Evolutionary conservation across 164 flowering plant genomes (phyloP).

Genomic region (Protea cynaroides): DNA sequence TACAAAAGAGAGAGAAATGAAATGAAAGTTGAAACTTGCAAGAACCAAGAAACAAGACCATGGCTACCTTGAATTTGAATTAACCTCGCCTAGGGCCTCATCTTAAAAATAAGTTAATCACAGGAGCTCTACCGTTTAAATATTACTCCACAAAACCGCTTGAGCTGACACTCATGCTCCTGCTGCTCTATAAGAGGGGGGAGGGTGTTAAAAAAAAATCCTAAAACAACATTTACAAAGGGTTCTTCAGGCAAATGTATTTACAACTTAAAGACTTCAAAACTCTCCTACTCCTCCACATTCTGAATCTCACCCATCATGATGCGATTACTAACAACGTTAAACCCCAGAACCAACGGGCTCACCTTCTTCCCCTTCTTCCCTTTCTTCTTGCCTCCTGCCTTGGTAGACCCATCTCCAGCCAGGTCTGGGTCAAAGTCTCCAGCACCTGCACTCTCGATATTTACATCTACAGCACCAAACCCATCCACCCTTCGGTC

Average conservation of each 20-base stretch:
- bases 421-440: conserved; percentile 26
- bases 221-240: conserved; percentile 45
- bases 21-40: not conserved
- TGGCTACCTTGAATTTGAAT: not conserved
- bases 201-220: conserved; percentile 14
- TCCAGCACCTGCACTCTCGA: conserved; percentile 23
- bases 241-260: conserved; percentile 38
- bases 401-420: not conserved
- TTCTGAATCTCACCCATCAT: conserved; percentile 99
- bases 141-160: conserved; percentile 40
- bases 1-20: too few species aligned
- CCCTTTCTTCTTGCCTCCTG: conserved; percentile 38
- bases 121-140: conserved; percentile 4
- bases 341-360: conserved; percentile 58
- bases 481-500: conserved; percentile 31
- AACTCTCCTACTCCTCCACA: conserved; percentile 54
- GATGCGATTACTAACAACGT: conserved; percentile 77
- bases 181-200: conserved; percentile 23
- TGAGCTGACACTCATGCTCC: conserved; percentile 33
- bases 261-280: conserved; percentile 30
- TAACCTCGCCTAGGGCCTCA: not conserved
- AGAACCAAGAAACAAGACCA: not conserved
- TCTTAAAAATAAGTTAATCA: conserved; percentile 5
- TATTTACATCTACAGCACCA: conserved; percentile 30
- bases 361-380: conserved; percentile 90